A percentile compares a stretch with the other conserved stretches of the same genome.
Conservation (phyloP, 2,329 filamentous ascomycete genomes). For the Arthrobotrys iridis region DNA sequence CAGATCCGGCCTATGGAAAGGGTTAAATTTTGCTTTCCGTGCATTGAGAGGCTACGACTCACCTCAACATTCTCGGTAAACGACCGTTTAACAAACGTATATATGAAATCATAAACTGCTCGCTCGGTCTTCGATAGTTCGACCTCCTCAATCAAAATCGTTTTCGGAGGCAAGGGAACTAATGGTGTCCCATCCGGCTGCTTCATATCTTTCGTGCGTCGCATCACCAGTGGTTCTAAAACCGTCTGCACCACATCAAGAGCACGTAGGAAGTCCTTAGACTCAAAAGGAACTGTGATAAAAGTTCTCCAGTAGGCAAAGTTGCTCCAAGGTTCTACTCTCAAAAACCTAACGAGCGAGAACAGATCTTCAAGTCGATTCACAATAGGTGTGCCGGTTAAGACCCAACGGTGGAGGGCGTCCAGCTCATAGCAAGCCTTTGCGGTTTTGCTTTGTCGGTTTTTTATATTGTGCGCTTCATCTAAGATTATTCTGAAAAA, state of each 20-base stretch:
- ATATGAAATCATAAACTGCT: conserved; percentile 93
- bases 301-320: conserved; percentile 99
- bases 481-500: conserved; percentile 97
- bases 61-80: conserved; percentile 83
- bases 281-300: conserved; percentile 96
- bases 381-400: conserved; percentile 96
- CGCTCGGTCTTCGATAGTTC: conserved; percentile 85
- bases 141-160: conserved; percentile 84
- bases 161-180: conserved; percentile 82
- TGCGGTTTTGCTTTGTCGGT: conserved; percentile 87
- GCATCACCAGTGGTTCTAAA: conserved; percentile 90
- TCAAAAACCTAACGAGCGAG: conserved; percentile 87
- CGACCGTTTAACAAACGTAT: conserved; percentile 79
- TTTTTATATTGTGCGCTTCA: conserved; percentile 94
- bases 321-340: conserved; percentile 97
- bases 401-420: conserved; percentile 86
- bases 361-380: conserved; percentile 95
- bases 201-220: conserved; percentile 97
- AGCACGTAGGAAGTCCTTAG: conserved; percentile 90
- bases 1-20: conserved; percentile 73
- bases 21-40: background rate
- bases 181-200: conserved; percentile 84
- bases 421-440: conserved; percentile 92
- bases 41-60: background rate
- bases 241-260: conserved; percentile 98